Evolutionary conservation across 345 rosid species (phyloP).

Genomic region (Eucalyptus guilfoylei): DNA sequence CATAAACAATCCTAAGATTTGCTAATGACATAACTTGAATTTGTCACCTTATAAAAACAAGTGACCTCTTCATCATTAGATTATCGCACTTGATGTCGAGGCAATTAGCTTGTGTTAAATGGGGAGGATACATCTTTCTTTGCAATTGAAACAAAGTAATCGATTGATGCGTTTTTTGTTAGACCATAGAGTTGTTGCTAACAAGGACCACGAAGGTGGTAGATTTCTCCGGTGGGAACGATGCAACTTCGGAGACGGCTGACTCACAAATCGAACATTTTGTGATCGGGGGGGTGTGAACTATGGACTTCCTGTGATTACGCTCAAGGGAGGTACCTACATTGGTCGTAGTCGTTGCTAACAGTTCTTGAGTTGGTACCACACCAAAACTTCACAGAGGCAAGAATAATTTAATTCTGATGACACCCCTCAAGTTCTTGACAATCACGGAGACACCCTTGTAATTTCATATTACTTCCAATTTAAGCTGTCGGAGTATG

Average conservation of each 20-base stretch:
- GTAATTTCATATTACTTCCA: not conserved
- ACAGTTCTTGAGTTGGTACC: not conserved
- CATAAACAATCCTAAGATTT: not conserved
- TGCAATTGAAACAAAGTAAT: not conserved
- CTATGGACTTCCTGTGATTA: not conserved
- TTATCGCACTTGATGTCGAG: not conserved
- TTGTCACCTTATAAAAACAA: not conserved
- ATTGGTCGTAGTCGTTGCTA: not conserved
- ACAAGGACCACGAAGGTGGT: not conserved
- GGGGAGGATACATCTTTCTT: not conserved
- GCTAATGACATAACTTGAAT: not conserved
- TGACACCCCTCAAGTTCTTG: not conserved
- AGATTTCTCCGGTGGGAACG: not conserved
- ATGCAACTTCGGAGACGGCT: no score
- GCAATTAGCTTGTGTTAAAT: not conserved
- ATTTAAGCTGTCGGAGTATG: fast-evolving
- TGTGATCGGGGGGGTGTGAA: not conserved
- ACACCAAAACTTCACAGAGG: not conserved
- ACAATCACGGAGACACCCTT: not conserved
- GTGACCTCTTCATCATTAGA: not conserved
- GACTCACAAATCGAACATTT: not conserved
- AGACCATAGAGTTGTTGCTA: not conserved
- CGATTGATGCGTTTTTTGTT: no score
- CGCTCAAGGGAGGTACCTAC: not conserved
- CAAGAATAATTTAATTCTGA: not conserved